phyloP scores from a whole-genome alignment of 1,284 basidiomycete species.

The Ustilago vetiveriae region DNA sequence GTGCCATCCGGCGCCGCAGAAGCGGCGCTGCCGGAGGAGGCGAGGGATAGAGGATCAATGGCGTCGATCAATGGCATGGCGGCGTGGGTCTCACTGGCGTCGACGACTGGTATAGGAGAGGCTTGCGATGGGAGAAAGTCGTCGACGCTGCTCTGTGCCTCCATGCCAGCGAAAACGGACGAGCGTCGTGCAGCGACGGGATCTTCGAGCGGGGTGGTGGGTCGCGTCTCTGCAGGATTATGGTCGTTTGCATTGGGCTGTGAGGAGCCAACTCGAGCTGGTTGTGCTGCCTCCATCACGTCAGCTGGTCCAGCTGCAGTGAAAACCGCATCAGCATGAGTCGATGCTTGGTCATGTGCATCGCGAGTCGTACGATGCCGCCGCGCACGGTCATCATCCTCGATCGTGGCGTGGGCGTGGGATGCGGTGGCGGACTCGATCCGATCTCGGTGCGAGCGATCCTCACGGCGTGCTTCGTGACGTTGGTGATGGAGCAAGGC shows the following conservation, averaged over 20 bases:
- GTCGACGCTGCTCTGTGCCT: constrained; percentile 34
- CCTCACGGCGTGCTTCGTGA: constrained; percentile 40
- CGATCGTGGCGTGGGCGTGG: constrained; percentile 4
- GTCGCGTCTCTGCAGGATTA: constrained; percentile 32
- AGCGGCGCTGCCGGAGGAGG: constrained; percentile 18
- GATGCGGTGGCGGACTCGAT: constrained; percentile 11
- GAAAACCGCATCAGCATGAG: neutral
- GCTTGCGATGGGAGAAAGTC: constrained; percentile 35
- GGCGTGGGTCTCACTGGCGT: constrained; percentile 11
- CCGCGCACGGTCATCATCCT: constrained; percentile 16
- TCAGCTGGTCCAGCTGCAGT: neutral
- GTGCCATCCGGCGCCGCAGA: constrained; percentile 31
- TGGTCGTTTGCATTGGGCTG: constrained; percentile 4
- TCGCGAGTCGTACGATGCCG: constrained; percentile 15
- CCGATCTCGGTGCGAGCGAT: constrained; percentile 26
- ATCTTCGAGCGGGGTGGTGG: constrained; percentile 45
- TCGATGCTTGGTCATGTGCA: neutral
- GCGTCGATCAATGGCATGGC: constrained; percentile 41
- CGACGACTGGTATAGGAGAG: constrained; percentile 38
- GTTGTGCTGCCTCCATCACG: constrained; percentile 6
- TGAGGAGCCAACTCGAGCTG: constrained; percentile 1
- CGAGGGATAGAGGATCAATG: constrained; percentile 36
- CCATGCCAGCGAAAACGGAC: constrained; percentile 37
- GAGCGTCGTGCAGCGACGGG: constrained; percentile 32
- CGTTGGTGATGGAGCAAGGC: constrained; percentile 33